phyloP scores from a whole-genome alignment of 106 monocot genomes.

The Dactylorhiza incarnata region DNA sequence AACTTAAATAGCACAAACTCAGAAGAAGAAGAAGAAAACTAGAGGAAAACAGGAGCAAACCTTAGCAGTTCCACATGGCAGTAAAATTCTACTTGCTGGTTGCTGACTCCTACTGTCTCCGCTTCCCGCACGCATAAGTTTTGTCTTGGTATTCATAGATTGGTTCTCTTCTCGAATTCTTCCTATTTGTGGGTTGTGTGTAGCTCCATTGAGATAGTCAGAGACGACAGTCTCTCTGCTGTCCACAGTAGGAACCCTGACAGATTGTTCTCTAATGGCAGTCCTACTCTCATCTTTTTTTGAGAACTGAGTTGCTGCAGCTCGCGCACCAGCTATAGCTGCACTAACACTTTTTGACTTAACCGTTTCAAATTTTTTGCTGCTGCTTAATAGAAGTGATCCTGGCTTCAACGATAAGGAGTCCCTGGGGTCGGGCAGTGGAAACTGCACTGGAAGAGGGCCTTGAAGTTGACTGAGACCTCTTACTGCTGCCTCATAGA shows the following conservation, averaged over 20 bases:
- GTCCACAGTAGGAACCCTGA: neutral
- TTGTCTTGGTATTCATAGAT: neutral
- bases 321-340: constrained; percentile 65
- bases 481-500: constrained; percentile 71
- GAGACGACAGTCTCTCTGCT: neutral
- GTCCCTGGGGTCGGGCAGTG: constrained; percentile 55
- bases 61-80: neutral
- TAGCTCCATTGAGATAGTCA: neutral
- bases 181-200: neutral
- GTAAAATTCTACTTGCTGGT: neutral
- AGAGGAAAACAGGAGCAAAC: neutral
- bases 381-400: constrained; percentile 23
- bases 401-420: constrained; percentile 56
- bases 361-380: constrained; percentile 9
- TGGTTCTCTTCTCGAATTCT: neutral
- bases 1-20: too few species aligned
- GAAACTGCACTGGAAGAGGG: constrained; percentile 76
- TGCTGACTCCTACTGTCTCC: neutral
- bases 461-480: constrained; percentile 50
- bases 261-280: neutral
- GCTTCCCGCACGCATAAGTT: neutral
- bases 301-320: constrained; percentile 72
- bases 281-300: constrained; percentile 26
- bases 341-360: constrained; percentile 33
- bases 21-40: too few species aligned